Evolutionary conservation across 2,329 filamentous ascomycete species (phyloP), one percentile per base, ranked within the genome.

Genomic region (Penicillium sp.): DNA sequence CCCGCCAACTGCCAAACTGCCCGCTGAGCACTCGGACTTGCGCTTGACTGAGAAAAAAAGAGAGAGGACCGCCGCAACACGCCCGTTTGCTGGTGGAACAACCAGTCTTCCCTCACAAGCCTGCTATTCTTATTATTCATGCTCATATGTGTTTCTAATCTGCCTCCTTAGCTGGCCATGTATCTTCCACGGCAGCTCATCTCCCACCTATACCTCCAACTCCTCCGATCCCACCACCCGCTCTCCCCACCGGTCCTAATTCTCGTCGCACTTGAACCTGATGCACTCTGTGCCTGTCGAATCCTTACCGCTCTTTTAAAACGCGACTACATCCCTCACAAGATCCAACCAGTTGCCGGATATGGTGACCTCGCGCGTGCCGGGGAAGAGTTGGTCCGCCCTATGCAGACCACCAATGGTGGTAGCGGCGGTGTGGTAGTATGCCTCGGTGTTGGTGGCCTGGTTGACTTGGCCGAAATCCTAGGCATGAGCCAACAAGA

Each of bases 251-350:
- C 92, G 0, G 91, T 97, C 50, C 83, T 97, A 23, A 86, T 99
- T 60, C 89, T 99, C 52, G 92, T 92, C 61, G 90, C 93, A 31
- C 89, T 97, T 71, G 93, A 97, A 70, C 92, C 94, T 51, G 94
- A 99, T 77, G 90, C 94, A 60, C 86, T 99, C 58, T 97, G 93
- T 75, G 94, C 92, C 59, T 96, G 92, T 72, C 91, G 92, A 58
- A 97, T 99, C 57, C 85, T 99, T 44, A 96, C 93, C 2, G 84
- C 89, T 47, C 83, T 99, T n/a, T 82, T 99, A 56, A 97, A 96
- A 77, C 89, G 93, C 81, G 94, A 99, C 79, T 97, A 96, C 71
- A 96, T 99, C 64, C 90, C 89, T 13, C 93, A 97, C 79, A 97
- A 97, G 76, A 96, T 97, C 68, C 91, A 97, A 68, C 94, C 94